Evolutionary conservation across 441 rosid genomes (phyloP).

Genomic region (Eutrema salsugineum): DNA sequence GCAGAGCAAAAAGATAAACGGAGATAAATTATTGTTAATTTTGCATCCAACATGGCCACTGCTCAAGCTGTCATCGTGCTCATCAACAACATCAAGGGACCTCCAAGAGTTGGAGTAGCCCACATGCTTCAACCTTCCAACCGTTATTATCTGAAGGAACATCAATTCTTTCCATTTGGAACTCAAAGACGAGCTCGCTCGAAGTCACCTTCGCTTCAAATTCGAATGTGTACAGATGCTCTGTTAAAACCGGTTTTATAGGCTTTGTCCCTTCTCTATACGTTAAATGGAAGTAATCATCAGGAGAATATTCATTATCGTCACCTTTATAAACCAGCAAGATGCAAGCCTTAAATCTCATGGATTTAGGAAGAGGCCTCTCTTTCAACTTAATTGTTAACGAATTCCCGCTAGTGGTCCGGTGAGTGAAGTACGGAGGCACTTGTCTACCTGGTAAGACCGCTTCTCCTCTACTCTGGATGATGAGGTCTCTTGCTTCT

Average conservation of each 20-base stretch:
- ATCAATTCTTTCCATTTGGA: too few species aligned
- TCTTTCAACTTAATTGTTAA: not conserved
- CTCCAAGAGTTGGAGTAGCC: not conserved
- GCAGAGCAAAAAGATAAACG: too few species aligned
- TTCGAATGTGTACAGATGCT: conserved; percentile 2
- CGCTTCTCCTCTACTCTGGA: not conserved
- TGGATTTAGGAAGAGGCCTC: not conserved
- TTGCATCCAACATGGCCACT: not conserved
- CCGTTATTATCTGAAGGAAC: too few species aligned
- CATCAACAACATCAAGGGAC: not conserved
- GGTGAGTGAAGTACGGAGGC: conserved; percentile 1
- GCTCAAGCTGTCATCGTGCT: not conserved
- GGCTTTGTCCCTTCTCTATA: too few species aligned
- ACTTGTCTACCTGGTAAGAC: conserved; percentile 3
- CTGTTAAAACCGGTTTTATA: not conserved
- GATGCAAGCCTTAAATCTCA: not conserved
- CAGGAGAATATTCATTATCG: too few species aligned
- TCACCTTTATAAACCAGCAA: not conserved
- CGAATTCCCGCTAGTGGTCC: not conserved
- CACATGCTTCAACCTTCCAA: conserved; percentile 6
- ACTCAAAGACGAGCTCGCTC: conserved; percentile 4
- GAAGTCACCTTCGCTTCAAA: not conserved
- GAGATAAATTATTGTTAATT: too few species aligned
- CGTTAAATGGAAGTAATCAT: too few species aligned
- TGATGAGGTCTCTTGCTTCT: conserved; percentile 3